Percentiles rank a stretch among this genome's conserved stretches.
Evolutionary conservation across 2,329 filamentous ascomycete species (phyloP).

Genomic region (Cordyceps cateniannulata): DNA sequence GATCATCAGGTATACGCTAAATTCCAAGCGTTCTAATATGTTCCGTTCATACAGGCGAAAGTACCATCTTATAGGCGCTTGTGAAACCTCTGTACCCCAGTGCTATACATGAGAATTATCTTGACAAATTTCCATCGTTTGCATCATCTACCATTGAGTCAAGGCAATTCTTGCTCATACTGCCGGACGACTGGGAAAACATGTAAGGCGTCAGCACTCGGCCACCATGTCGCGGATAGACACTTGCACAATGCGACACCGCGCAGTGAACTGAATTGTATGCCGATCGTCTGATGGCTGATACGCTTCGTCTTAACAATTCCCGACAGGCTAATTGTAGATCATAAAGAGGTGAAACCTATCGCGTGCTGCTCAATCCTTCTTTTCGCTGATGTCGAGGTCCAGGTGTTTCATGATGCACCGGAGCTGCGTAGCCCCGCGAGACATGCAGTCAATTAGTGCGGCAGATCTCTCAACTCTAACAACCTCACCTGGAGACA

Average conservation of each 20-base stretch:
- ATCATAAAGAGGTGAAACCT: not conserved
- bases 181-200: not conserved
- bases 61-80: too few species aligned
- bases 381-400: not conserved
- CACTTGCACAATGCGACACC: not conserved
- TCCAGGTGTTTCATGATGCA: not conserved
- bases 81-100: not conserved
- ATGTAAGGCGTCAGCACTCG: not conserved
- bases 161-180: not conserved
- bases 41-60: too few species aligned
- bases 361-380: not conserved
- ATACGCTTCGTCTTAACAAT: not conserved
- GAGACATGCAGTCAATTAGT: not conserved
- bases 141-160: not conserved
- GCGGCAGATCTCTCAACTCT: not conserved
- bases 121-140: not conserved
- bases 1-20: not conserved
- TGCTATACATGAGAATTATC: not conserved
- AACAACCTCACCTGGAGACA: not conserved
- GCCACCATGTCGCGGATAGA: not conserved
- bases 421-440: not conserved
- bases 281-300: not conserved
- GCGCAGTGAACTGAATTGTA: not conserved
- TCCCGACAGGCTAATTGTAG: not conserved
- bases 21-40: not conserved